Conservation (phyloP, 164 flowering plant species). For the Magnolia changhungtana region DNA sequence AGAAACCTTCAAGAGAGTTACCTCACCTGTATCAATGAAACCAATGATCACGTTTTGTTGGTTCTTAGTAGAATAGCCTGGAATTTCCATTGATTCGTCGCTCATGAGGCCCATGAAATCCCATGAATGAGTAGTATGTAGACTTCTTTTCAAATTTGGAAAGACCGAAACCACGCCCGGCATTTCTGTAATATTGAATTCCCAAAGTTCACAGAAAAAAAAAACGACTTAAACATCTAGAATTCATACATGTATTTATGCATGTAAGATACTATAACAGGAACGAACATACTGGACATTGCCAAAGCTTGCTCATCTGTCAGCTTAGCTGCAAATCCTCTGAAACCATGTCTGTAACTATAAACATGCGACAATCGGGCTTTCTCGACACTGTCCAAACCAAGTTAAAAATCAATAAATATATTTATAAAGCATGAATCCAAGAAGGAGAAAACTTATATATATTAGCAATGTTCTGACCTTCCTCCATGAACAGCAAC, state of each 20-base stretch:
- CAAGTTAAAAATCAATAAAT: neutral
- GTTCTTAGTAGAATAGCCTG: slow-evolving; percentile 65
- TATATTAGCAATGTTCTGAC: slow-evolving; percentile 18
- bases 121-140: slow-evolving; percentile 91
- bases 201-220: neutral
- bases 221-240: neutral
- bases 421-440: neutral
- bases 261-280: neutral
- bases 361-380: slow-evolving; percentile 67
- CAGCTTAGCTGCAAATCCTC: slow-evolving; percentile 77
- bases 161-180: slow-evolving; percentile 83
- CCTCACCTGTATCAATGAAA: slow-evolving; percentile 70
- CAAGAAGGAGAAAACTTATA: neutral
- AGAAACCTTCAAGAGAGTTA: neutral
- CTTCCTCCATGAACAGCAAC: slow-evolving; percentile 59
- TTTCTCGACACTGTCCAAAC: slow-evolving; percentile 38
- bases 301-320: slow-evolving; percentile 55
- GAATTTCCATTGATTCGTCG: slow-evolving; percentile 66
- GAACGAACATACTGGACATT: slow-evolving; percentile 41
- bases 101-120: slow-evolving; percentile 74
- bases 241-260: neutral
- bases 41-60: slow-evolving; percentile 72
- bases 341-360: slow-evolving; percentile 69
- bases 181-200: slow-evolving; percentile 43
- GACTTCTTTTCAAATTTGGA: slow-evolving; percentile 49